Percentiles rank a stretch among this genome's conserved stretches.
Conservation (phyloP, 352 stramenopile genomes). For the Globisporangium radiosum region DNA sequence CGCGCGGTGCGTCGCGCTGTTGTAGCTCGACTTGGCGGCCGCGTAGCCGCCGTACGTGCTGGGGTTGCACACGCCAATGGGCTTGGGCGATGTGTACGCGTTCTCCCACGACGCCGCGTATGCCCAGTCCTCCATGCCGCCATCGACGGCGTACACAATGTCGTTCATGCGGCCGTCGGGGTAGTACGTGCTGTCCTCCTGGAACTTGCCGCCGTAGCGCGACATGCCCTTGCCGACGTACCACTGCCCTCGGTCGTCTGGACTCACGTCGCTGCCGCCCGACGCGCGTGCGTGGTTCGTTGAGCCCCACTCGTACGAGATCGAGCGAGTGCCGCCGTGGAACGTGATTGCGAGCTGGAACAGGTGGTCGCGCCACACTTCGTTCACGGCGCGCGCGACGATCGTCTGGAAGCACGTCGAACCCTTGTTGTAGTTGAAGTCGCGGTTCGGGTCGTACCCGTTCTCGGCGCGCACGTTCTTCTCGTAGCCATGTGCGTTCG, state of each 20-base stretch:
- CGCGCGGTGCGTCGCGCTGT: constrained; percentile 82
- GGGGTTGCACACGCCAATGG: constrained; percentile 72
- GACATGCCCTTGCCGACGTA: constrained; percentile 51
- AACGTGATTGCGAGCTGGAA: constrained; percentile 96
- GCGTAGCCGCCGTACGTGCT: constrained; percentile 84
- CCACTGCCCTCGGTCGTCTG: constrained; percentile 49
- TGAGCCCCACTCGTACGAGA: constrained; percentile 96
- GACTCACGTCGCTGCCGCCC: constrained; percentile 37
- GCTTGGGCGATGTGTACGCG: constrained; percentile 28
- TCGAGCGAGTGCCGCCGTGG: constrained; percentile 92
- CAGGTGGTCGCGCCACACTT: constrained; percentile 93
- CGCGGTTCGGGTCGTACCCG: constrained; percentile 92
- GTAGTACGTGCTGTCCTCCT: constrained; percentile 54
- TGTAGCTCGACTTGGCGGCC: constrained; percentile 83
- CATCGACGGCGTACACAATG: constrained; percentile 92
- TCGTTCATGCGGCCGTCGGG: constrained; percentile 87
- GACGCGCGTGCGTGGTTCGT: constrained; percentile 63
- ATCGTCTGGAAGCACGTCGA: constrained; percentile 91
- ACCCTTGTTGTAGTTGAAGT: constrained; percentile 93
- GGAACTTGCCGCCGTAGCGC: constrained; percentile 61
- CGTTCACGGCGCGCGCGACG: constrained; percentile 90
- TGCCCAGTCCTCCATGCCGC: constrained; percentile 95
- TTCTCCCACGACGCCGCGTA: constrained; percentile 88
- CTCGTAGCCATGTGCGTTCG: constrained; percentile 92
- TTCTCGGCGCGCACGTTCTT: constrained; percentile 72